phyloP scores from a whole-genome alignment of 106 monocot genomes.

The Alisma plantagoaquatica region DNA sequence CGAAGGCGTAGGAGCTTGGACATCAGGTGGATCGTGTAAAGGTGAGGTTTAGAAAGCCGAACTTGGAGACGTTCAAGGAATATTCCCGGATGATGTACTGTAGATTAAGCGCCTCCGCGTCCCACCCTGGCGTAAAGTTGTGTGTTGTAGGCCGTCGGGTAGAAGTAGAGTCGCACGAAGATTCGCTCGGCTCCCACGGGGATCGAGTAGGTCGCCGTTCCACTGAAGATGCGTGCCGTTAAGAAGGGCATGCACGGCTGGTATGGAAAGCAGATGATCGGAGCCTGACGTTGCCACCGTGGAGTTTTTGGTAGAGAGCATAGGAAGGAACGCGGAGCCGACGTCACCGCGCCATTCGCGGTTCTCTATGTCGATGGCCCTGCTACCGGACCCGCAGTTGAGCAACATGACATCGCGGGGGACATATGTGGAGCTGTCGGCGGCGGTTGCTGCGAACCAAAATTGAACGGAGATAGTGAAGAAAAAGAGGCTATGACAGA shows the following conservation, averaged over 20 bases:
- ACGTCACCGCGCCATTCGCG: slow-evolving; percentile 47
- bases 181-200: slow-evolving; percentile 42
- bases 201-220: slow-evolving; percentile 61
- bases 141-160: slow-evolving; percentile 33
- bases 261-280: slow-evolving; percentile 12
- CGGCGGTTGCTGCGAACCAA: no score
- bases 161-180: slow-evolving; percentile 70
- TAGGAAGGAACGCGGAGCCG: slow-evolving; percentile 28
- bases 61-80: slow-evolving; percentile 38
- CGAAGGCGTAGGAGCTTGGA: slow-evolving; percentile 42
- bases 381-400: slow-evolving; percentile 40
- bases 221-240: slow-evolving; percentile 50
- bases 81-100: slow-evolving; percentile 44
- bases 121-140: slow-evolving; percentile 60
- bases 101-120: slow-evolving; percentile 31
- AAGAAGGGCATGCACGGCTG: slow-evolving; percentile 28
- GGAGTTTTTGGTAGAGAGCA: slow-evolving; percentile 1
- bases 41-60: slow-evolving; percentile 44
- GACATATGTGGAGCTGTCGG: neutral
- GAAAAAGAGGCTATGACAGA: no score
- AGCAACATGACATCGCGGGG: slow-evolving; percentile 30
- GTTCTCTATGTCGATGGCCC: slow-evolving; percentile 23
- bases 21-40: slow-evolving; percentile 40
- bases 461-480: no score
- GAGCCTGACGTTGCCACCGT: slow-evolving; percentile 10